A percentile compares a stretch with the other conserved stretches of the same genome.
Evolutionary conservation across 768 basidiomycete species (phyloP).

Genomic region (Termitomyces sp.): DNA sequence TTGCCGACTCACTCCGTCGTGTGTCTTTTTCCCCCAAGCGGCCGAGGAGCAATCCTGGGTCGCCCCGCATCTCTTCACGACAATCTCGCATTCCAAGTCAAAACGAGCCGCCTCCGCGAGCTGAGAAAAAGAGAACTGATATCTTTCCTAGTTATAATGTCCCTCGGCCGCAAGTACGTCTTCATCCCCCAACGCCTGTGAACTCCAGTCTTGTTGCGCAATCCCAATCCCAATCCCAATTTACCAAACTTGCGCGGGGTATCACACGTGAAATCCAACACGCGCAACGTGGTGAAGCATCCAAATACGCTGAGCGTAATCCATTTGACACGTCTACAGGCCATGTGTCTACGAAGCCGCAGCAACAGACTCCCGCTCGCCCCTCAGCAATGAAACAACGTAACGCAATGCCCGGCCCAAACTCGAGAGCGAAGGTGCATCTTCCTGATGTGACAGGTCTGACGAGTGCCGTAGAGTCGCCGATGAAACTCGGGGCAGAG

Average conservation of each 20-base stretch:
- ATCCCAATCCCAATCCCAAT: slow-evolving; percentile 31
- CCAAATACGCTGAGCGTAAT: slow-evolving; percentile 22
- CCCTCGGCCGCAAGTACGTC: slow-evolving; percentile 42
- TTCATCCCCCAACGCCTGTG: slow-evolving; percentile 61
- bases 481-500: slow-evolving; percentile 49
- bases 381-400: slow-evolving; percentile 14
- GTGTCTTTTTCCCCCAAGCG: slow-evolving; percentile 75
- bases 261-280: slow-evolving; percentile 48
- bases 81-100: slow-evolving; percentile 7
- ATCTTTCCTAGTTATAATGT: slow-evolving; percentile 20
- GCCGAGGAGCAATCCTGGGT: slow-evolving; percentile 43
- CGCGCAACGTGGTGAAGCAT: slow-evolving; percentile 11
- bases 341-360: slow-evolving; percentile 23
- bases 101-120: slow-evolving; percentile 27
- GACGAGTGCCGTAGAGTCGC: slow-evolving; percentile 72
- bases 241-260: slow-evolving; percentile 54
- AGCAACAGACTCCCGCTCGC: slow-evolving; percentile 15
- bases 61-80: slow-evolving; percentile 18
- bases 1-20: slow-evolving; percentile 66
- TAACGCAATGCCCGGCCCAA: slow-evolving; percentile 17
- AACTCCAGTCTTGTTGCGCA: slow-evolving; percentile 26
- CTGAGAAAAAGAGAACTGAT: slow-evolving; percentile 21
- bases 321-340: slow-evolving; percentile 25
- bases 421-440: slow-evolving; percentile 36
- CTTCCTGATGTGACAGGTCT: slow-evolving; percentile 83